Evolutionary conservation across 202 grass and related monocot species (phyloP), one percentile per base, ranked within the genome.

Genomic region (Eragrostis tef): DNA sequence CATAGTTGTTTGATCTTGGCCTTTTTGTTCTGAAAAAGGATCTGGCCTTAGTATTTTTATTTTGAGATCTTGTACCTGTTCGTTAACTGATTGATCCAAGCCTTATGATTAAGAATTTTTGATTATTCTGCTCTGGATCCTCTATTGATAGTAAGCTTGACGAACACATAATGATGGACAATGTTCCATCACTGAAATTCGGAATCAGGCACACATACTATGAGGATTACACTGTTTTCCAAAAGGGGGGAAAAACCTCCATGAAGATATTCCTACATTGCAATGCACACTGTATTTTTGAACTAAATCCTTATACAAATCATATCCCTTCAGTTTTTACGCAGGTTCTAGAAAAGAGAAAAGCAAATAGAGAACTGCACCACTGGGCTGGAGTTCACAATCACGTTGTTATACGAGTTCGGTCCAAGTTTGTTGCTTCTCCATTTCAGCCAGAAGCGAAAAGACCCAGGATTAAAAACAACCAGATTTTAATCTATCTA

Each of bases 361-460:
- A 31, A 12, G 26, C 41, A 75, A 75, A 70, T 46, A 26, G 39
- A 47, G 52, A 43, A 53, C 52, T 39, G 41, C 57, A 47, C 22
- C 57, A 47, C 22, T 3, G 46, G 43, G 0, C 44, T 46, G 8
- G 8, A 48, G 46, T 42, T 88, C 81, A 77, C 74, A 77, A 42
- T 14, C n/a, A 43, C 73, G 41, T 58, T 77, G 49, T 67, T 78
- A 73, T 74, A 74, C 74, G 74, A 83, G 16, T 65, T 56, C 58
- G 67, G 74, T 83, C 86, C 80, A 83, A 73, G 74, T 67, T 83
- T 67, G 80, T 43, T 87, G 67, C 74, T 73, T 50, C 48, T 13
- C 80, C 80, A 78, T 83, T 83, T 5, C 11, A 11, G 39, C 64
- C 73, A 41, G 65, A 83, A 83, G 74, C 66, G 74, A 87, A 87